phyloP scores from a whole-genome alignment of 2,329 filamentous ascomycete genomes.

The Xylogone sp. region DNA sequence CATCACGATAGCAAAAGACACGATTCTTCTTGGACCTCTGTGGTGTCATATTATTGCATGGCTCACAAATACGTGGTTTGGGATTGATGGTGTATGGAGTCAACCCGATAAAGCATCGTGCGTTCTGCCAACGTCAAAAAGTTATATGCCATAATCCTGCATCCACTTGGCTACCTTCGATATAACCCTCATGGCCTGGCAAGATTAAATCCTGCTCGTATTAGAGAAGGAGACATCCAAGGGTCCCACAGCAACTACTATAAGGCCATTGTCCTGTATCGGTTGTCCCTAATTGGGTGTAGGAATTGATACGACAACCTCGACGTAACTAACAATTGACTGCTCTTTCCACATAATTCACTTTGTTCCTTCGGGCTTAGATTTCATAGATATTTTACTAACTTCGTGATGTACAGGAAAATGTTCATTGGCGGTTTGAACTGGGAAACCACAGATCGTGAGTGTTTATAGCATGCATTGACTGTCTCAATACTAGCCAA shows the following conservation, averaged over 20 bases:
- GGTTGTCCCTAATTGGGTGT: not conserved
- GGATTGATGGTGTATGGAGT: not conserved
- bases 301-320: not conserved
- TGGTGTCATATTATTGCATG: constrained; percentile 29
- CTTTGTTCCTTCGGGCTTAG: not conserved
- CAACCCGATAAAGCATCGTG: not conserved
- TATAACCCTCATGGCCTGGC: not conserved
- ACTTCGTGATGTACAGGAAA: constrained; percentile 61
- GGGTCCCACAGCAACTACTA: not conserved
- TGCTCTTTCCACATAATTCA: not conserved
- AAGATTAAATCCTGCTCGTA: not conserved
- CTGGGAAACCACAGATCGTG: constrained; percentile 98
- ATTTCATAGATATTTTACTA: constrained; percentile 12
- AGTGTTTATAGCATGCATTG: no score
- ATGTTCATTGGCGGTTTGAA: constrained; percentile 99
- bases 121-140: not conserved
- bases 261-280: not conserved
- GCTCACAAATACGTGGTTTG: constrained; percentile 14
- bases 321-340: constrained; percentile 26
- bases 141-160: not conserved
- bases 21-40: constrained; percentile 34
- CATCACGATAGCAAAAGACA: constrained; percentile 71
- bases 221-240: not conserved
- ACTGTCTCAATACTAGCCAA: not conserved
- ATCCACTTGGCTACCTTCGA: not conserved